Evolutionary conservation across 2,329 filamentous ascomycete species (phyloP).

Genomic region (Botrytis byssoidea): DNA sequence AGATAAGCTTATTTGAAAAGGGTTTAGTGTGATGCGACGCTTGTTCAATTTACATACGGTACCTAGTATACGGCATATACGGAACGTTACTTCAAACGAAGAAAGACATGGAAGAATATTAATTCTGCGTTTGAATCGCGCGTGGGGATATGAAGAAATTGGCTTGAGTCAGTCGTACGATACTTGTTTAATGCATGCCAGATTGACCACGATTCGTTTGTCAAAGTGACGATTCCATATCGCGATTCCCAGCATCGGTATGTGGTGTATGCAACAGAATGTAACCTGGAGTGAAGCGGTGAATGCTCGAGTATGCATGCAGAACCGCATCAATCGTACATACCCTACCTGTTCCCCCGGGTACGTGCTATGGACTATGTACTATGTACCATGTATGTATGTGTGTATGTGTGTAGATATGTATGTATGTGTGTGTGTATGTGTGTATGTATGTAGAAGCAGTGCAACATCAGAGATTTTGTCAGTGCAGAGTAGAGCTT

Average conservation of each 20-base stretch:
- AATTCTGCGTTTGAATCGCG: not conserved
- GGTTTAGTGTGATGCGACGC: not conserved
- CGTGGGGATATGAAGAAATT: not conserved
- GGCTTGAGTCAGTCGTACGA: not conserved
- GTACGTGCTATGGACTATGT: not conserved
- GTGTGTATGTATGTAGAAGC: not conserved
- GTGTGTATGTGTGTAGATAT: no score
- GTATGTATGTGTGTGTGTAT: not conserved
- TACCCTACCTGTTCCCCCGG: not conserved
- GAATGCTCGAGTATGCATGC: not conserved
- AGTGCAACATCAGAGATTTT: slow-evolving; percentile 1
- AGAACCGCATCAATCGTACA: not conserved
- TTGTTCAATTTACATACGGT: not conserved
- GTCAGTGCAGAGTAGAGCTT: not conserved
- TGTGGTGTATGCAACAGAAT: not conserved
- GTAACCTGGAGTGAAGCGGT: not conserved
- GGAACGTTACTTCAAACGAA: not conserved
- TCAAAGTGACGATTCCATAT: not conserved
- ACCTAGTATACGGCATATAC: not conserved
- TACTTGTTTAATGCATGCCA: not conserved
- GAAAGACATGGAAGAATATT: not conserved
- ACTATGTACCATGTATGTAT: not conserved
- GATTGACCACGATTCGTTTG: slow-evolving; percentile 1
- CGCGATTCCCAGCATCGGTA: not conserved
- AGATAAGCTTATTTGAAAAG: not conserved